Evolutionary conservation across 257 asterid species (phyloP).

Genomic region (Ligustrum vulgare): DNA sequence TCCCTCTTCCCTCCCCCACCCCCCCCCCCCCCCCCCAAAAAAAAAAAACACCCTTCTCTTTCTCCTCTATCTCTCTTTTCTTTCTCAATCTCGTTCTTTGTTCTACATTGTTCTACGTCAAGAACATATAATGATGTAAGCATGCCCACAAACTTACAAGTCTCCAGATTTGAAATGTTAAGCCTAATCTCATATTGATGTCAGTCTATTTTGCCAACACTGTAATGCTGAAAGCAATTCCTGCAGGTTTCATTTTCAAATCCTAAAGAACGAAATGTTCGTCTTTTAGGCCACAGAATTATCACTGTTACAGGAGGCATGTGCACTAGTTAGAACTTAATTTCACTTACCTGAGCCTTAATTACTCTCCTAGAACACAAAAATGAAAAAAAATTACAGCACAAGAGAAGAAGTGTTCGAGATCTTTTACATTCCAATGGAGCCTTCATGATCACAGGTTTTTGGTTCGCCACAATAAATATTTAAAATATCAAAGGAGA

Average conservation of each 20-base stretch:
- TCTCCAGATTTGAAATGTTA: neutral
- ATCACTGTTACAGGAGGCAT: neutral
- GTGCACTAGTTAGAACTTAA: neutral
- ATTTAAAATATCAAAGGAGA: neutral
- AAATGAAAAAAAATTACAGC: neutral
- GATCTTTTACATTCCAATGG: neutral
- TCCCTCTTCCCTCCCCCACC: too few relatives aligned
- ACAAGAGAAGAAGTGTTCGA: neutral
- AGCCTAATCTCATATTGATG: neutral
- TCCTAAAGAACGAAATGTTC: neutral
- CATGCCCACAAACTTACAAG: neutral
- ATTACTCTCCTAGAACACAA: neutral
- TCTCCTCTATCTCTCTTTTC: too few relatives aligned
- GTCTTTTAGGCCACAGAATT: neutral
- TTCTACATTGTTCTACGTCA: too few relatives aligned
- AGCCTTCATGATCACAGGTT: neutral
- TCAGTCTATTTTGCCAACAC: neutral
- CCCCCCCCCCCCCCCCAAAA: too few relatives aligned
- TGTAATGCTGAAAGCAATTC: neutral
- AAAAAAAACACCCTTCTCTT: too few relatives aligned
- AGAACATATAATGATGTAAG: neutral
- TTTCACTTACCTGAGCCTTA: neutral
- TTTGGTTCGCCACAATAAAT: neutral
- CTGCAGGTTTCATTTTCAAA: neutral
- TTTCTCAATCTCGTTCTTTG: too few relatives aligned